These are phyloP conservation scores for Mucor indicus DNA, from an alignment of 371 early-diverging fungal genomes.

Conservation along the genomic window DNA sequence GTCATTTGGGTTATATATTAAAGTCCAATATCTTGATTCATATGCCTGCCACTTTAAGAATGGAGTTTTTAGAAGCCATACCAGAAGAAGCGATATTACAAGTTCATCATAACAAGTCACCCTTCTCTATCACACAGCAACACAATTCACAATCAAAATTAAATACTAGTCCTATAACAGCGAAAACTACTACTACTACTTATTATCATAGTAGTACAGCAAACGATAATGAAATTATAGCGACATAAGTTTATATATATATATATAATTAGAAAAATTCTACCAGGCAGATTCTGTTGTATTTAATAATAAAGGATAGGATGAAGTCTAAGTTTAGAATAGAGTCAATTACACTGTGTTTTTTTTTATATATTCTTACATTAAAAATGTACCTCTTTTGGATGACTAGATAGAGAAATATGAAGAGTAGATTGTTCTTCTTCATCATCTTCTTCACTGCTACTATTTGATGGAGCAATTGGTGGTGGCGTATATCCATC, in stretches of 20 bases:
- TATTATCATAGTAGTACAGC: background rate
- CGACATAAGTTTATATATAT: too few relatives aligned
- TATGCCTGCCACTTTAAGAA: slow-evolving; percentile 34
- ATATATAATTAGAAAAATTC: background rate
- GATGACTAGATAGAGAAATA: too few relatives aligned
- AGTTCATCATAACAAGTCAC: slow-evolving; percentile 17
- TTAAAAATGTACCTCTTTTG: too few relatives aligned
- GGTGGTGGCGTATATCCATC: slow-evolving; percentile 28
- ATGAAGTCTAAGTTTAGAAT: background rate
- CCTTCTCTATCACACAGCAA: too few relatives aligned
- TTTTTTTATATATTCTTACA: background rate
- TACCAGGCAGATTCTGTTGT: slow-evolving; percentile 22
- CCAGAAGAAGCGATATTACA: slow-evolving; percentile 45
- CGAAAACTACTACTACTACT: slow-evolving; percentile 5
- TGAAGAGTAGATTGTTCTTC: background rate
- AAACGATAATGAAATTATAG: too few relatives aligned
- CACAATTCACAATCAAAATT: too few relatives aligned
- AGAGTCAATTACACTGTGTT: background rate
- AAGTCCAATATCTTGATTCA: slow-evolving; percentile 48
- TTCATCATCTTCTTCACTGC: slow-evolving; percentile 4
- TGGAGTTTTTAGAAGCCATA: slow-evolving; percentile 42
- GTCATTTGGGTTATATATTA: slow-evolving; percentile 50
- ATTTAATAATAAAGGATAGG: slow-evolving; percentile 4
- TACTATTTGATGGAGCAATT: background rate
- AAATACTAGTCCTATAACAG: background rate